Conservation (phyloP, 768 basidiomycete species). For the Fomitopsis serialis region DNA sequence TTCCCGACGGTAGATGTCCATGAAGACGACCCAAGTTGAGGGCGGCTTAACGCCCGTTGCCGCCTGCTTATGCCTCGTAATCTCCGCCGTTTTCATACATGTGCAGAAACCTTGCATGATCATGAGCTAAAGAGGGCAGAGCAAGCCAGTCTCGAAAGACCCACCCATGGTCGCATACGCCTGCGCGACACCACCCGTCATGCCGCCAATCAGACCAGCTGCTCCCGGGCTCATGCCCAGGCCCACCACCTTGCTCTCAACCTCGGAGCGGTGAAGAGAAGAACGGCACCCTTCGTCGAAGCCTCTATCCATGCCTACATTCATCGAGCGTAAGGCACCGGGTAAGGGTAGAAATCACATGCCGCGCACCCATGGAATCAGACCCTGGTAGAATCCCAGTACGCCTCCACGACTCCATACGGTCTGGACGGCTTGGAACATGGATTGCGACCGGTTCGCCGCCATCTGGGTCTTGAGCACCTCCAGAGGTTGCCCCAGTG, state of each 20-base stretch:
- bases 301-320: slow-evolving; percentile 97
- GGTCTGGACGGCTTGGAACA: slow-evolving; percentile 77
- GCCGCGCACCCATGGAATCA: slow-evolving; percentile 90
- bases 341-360: background rate
- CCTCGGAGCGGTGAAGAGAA: slow-evolving; percentile 96
- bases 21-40: slow-evolving; percentile 92
- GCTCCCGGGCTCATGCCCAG: slow-evolving; percentile 75
- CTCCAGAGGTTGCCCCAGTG: slow-evolving; percentile 95
- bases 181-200: slow-evolving; percentile 96
- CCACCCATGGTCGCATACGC: slow-evolving; percentile 99
- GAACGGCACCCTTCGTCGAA: slow-evolving; percentile 94
- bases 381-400: slow-evolving; percentile 91
- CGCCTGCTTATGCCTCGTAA: slow-evolving; percentile 91
- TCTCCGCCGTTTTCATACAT: slow-evolving; percentile 99
- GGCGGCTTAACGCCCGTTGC: slow-evolving; percentile 80
- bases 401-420: slow-evolving; percentile 93
- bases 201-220: slow-evolving; percentile 91
- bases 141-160: slow-evolving; percentile 24
- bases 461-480: slow-evolving; percentile 99
- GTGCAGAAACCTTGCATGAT: slow-evolving; percentile 84
- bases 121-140: slow-evolving; percentile 4
- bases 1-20: slow-evolving; percentile 89
- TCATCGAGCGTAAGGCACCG: background rate
- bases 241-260: slow-evolving; percentile 61
- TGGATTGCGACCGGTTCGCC: slow-evolving; percentile 87